A percentile compares a stretch with the other conserved stretches of the same genome.
phyloP scores from a whole-genome alignment of 306 rosid genomes.

The Rosa multiflora region DNA sequence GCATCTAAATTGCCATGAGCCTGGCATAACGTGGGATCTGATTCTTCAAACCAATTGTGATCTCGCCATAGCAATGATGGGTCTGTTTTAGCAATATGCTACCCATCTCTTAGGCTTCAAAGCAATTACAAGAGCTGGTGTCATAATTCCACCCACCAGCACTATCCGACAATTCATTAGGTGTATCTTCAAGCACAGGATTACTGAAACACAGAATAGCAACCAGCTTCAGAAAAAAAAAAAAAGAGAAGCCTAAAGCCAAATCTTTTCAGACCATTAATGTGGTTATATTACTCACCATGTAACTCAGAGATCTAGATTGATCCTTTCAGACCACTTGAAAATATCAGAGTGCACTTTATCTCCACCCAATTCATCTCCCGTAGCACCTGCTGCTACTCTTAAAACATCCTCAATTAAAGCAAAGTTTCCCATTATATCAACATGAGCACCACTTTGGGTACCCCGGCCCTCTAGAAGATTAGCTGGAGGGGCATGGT shows the following conservation, averaged over 20 bases:
- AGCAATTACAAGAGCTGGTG: conserved; percentile 8
- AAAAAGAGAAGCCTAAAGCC: not conserved
- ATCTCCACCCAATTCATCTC: conserved; percentile 78
- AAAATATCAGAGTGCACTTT: conserved; percentile 64
- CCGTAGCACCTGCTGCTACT: conserved; percentile 81
- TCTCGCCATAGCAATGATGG: conserved; percentile 21
- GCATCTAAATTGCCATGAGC: conserved; percentile 20
- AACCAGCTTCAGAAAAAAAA: not conserved
- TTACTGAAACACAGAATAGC: conserved; percentile 25
- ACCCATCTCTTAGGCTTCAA: conserved; percentile 9
- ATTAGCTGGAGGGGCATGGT: conserved; percentile 85
- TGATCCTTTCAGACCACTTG: conserved; percentile 63
- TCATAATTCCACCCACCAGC: conserved; percentile 1
- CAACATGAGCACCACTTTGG: conserved; percentile 86
- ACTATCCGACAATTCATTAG: conserved; percentile 10
- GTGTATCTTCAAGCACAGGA: conserved; percentile 15
- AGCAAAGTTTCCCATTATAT: conserved; percentile 83
- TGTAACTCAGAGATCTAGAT: conserved; percentile 47
- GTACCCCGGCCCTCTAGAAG: conserved; percentile 88
- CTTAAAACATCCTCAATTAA: conserved; percentile 72
- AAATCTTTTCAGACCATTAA: not conserved
- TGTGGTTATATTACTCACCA: conserved; percentile 34
- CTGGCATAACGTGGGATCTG: not conserved
- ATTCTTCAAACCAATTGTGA: conserved; percentile 14
- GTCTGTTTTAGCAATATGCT: conserved; percentile 26